These are phyloP conservation scores for Chlamydomonas reinhardtii DNA, from an alignment of 163 green algal species.

Conservation along the genomic window DNA sequence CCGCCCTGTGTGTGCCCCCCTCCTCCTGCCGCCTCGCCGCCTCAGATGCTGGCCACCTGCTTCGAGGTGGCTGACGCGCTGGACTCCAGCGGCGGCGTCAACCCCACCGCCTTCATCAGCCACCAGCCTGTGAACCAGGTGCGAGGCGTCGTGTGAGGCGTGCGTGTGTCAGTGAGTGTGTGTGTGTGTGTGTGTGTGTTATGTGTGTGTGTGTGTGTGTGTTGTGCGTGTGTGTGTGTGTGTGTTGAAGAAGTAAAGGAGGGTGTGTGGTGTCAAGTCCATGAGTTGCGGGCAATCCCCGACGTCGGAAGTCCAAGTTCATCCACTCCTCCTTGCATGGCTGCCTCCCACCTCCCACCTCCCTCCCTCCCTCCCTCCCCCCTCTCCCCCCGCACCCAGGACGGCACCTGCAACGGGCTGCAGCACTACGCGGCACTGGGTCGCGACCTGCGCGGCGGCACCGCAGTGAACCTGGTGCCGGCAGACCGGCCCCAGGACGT, in stretches of 20 bases:
- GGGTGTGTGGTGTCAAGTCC: too few species aligned
- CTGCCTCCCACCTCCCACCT: too few species aligned
- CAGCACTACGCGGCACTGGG: conserved; percentile 98
- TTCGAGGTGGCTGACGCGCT: conserved; percentile 87
- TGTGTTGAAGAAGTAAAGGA: too few species aligned
- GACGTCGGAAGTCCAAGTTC: too few species aligned
- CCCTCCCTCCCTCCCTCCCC: too few species aligned
- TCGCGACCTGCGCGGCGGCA: conserved; percentile 81
- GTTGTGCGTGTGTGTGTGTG: too few species aligned
- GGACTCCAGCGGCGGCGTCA: conserved; percentile 22
- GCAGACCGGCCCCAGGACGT: conserved; percentile 82
- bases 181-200: too few species aligned
- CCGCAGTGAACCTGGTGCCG: conserved; percentile 90
- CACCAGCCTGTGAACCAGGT: conserved; percentile 91
- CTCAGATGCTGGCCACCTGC: conserved; percentile 89
- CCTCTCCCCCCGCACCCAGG: conserved; percentile 77
- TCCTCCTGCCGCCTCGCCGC: too few species aligned
- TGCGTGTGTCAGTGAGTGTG: background rate
- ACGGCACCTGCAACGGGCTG: conserved; percentile 99
- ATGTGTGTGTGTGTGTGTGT: too few species aligned
- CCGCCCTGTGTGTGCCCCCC: too few species aligned
- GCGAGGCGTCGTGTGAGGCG: background rate
- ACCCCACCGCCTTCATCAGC: conserved; percentile 73
- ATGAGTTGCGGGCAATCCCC: too few species aligned
- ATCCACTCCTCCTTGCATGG: too few species aligned